Conservation (phyloP, 192 early-diverging fungal species). For the Lobosporangium transversale region DNA sequence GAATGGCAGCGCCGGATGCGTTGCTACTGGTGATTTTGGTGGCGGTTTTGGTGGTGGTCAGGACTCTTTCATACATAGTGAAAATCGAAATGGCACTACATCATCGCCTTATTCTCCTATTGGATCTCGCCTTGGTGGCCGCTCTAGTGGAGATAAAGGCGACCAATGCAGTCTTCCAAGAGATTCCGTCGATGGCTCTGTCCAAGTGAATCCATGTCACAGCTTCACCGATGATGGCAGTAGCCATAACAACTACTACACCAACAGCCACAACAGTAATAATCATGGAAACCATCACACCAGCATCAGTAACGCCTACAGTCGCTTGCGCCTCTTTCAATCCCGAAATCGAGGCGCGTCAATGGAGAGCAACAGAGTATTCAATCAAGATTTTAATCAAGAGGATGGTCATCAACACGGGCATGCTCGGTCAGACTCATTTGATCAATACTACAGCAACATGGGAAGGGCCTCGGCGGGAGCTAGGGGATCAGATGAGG, state of each 20-base stretch:
- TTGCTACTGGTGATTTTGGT: no score
- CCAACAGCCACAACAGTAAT: background rate
- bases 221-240: background rate
- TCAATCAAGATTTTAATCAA: constrained; percentile 28
- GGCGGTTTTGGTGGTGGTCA: background rate
- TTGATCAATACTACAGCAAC: constrained; percentile 22
- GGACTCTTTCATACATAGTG: background rate
- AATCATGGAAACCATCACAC: background rate
- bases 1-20: background rate
- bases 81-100: background rate
- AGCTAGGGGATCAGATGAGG: no score
- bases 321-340: constrained; percentile 14
- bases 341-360: constrained; percentile 26
- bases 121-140: background rate
- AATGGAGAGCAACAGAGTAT: constrained; percentile 28
- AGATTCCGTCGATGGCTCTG: background rate
- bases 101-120: background rate
- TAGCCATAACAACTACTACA: no score
- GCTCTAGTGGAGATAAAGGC: no score
- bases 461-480: no score
- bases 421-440: constrained; percentile 2
- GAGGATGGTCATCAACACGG: constrained; percentile 4
- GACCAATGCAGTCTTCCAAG: background rate
- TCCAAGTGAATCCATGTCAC: background rate
- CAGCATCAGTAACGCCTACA: constrained; percentile 2